Base-by-base conservation (phyloP, 2,329 filamentous ascomycete species). In the Truncatella angustata region DNA sequence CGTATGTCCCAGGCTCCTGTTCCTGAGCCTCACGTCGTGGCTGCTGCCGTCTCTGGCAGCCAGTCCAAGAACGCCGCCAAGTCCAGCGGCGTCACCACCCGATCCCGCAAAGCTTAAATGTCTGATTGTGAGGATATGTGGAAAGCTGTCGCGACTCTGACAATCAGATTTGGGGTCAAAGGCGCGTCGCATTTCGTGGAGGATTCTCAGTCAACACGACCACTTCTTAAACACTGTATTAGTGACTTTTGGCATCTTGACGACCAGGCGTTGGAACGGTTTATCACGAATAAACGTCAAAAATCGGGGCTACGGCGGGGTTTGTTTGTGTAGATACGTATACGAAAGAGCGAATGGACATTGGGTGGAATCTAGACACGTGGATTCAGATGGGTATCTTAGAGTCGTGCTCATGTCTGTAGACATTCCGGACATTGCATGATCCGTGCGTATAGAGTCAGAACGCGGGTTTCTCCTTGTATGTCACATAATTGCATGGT, bases 1-100 rank as follows among this genome's bases (percentile, higher is more conserved):
- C 79, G 81, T 60, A 85, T 85, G 81, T 81, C 78, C 62, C 80
- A 84, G 70, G 81, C 82, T 49, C 80, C 81, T 60, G 77, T 94
- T 48, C 89, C 93, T 63, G 91, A 95, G 70, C 91, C 92, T 76
- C 88, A 90, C 69, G 81, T 86, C 66, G 80, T 87, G 66, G 81
- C 89, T 66, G 74, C 86, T 55, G 80, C 81, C 50, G 74, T 77
- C 55, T 66, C 76, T 70, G 70, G 76, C 68, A 73, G 78, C 70
- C 67, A 73, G 55, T 66, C 77, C 56, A 81, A 80, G 46, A 78
- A 79, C 43, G 71, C 73, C 60, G 71, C 73, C 60, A 81, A 79
- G 73, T 69, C 80, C 59, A 87, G 80, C 65, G 84, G 82, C 58
- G 72, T 78, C 56, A 78, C 79, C 53, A 84, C 85, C 45, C 79